Evolutionary conservation across 2,329 filamentous ascomycete species (phyloP).

Genomic region (Aspergillus viridinutans): DNA sequence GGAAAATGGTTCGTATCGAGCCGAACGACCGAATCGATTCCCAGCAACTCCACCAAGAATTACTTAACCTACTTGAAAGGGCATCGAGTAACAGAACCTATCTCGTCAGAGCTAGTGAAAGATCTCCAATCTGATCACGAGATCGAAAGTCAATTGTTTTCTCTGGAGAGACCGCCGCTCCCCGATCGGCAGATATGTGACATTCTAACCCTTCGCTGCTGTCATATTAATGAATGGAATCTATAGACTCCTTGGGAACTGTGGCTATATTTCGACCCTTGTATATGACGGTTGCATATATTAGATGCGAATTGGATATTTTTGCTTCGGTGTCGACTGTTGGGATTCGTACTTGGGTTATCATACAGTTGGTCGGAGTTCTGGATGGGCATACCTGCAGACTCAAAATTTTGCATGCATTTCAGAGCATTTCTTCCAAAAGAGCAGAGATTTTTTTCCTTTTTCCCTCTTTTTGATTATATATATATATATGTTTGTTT

Average conservation of each 20-base stretch:
- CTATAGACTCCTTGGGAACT: background rate
- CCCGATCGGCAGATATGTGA: background rate
- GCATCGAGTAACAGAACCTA: background rate
- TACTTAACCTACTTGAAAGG: background rate
- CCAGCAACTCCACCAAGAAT: background rate
- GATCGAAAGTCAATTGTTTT: background rate
- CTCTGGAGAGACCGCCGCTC: background rate
- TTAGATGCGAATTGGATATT: background rate
- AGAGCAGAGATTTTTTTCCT: background rate
- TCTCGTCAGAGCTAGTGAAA: background rate
- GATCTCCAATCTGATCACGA: background rate
- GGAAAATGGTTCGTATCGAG: background rate
- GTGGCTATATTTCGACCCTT: background rate
- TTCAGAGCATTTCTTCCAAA: background rate
- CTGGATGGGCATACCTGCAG: background rate
- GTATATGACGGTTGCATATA: background rate
- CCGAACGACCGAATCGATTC: background rate
- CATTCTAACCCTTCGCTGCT: background rate
- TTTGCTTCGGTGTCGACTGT: background rate
- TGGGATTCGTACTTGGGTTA: background rate
- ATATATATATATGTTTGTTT: too few relatives aligned
- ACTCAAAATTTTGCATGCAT: background rate
- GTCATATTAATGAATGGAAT: background rate
- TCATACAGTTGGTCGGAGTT: background rate
- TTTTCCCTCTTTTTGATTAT: too few relatives aligned